Evolutionary conservation across 768 basidiomycete species (phyloP).

Genomic region (Suillus plorans): DNA sequence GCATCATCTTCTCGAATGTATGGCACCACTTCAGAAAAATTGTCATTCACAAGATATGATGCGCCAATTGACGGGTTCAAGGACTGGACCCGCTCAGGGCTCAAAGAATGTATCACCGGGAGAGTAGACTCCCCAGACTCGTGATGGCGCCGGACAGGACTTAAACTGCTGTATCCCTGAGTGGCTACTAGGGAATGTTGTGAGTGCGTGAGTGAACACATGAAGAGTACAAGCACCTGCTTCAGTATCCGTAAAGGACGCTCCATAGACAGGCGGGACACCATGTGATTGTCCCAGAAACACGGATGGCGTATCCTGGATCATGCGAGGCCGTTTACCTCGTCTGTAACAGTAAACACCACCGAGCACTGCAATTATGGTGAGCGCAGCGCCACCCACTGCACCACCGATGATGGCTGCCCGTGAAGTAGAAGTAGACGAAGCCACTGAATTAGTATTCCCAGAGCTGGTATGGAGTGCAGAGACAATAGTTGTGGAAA

Average conservation of each 20-base stretch:
- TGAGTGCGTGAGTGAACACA: background rate
- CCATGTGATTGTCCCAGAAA: background rate
- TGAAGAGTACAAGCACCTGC: background rate
- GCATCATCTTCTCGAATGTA: conserved; percentile 1
- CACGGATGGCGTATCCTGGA: background rate
- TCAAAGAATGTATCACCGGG: background rate
- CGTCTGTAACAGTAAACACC: background rate
- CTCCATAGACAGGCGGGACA: background rate
- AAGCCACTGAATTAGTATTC: background rate
- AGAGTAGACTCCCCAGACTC: background rate
- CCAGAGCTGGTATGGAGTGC: background rate
- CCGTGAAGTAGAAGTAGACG: background rate
- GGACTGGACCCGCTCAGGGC: background rate
- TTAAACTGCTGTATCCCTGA: background rate
- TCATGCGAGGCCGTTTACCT: background rate
- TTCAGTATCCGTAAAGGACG: background rate
- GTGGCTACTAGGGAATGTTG: background rate
- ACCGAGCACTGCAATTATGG: background rate
- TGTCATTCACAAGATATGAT: background rate
- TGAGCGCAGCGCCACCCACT: background rate
- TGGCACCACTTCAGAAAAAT: background rate
- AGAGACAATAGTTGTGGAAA: background rate
- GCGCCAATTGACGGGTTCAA: background rate
- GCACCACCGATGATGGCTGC: background rate
- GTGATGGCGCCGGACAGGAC: background rate